phyloP scores from a whole-genome alignment of 148 eudicot species.

The Nepenthes mirabilis region DNA sequence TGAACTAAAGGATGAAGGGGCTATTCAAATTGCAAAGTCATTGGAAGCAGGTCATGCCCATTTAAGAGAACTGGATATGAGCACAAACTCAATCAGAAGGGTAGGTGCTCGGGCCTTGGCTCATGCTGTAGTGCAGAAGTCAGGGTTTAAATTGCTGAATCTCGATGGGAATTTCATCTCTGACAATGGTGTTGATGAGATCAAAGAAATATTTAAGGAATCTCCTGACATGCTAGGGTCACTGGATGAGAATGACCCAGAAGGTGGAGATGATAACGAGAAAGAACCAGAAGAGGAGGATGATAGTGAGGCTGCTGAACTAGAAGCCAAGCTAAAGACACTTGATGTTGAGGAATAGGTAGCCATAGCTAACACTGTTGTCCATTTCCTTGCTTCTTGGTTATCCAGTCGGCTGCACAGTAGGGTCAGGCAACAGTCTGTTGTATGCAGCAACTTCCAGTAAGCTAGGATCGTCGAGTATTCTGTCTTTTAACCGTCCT shows the following conservation, averaged over 20 bases:
- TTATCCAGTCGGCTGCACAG: no score
- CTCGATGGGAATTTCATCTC: conserved; percentile 48
- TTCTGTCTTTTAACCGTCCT: no score
- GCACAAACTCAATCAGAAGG: conserved; percentile 40
- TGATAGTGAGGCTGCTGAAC: conserved; percentile 11
- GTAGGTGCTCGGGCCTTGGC: conserved; percentile 52
- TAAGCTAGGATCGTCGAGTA: no score
- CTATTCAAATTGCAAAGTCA: conserved; percentile 38
- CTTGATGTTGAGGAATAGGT: conserved; percentile 16
- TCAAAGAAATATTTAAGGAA: conserved; percentile 39
- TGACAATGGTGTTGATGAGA: conserved; percentile 54
- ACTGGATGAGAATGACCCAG: conserved; percentile 65
- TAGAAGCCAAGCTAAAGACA: conserved; percentile 42
- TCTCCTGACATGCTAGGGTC: conserved; percentile 40
- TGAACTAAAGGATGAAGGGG: conserved; percentile 58
- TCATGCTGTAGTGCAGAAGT: conserved; percentile 34
- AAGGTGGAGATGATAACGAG: conserved; percentile 44
- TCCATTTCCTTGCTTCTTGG: no score
- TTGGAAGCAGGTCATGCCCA: conserved; percentile 38
- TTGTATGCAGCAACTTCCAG: no score
- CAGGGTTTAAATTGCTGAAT: conserved; percentile 34
- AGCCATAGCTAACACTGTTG: no score
- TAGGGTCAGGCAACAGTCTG: no score
- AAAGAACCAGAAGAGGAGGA: conserved; percentile 18
- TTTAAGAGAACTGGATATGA: conserved; percentile 45